Evolutionary conservation across 257 asterid species (phyloP), one percentile per base, ranked within the genome.

Genomic region (Perilla frutescens): DNA sequence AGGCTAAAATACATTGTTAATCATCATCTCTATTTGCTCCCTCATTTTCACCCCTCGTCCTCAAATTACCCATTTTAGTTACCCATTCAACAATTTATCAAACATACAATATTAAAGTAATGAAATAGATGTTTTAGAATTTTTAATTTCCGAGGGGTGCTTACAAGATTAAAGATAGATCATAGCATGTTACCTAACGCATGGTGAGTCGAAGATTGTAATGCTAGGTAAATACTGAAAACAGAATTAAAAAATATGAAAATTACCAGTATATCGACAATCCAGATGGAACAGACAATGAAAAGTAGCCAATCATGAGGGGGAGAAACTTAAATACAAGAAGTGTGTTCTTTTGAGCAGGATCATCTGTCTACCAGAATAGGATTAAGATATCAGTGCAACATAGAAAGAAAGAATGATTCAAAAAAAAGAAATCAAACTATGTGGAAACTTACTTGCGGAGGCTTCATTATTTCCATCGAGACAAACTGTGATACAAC

Each of bases 401-500:
- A 80, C 68, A 76, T 72, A 76, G 70, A 73, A 71, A 70, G 68
- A 26, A 45, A 49, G 31, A 65, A 72, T 26, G 2, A 61, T 39
- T 60, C 63, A 36, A 47, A 71, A 13, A 58, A 20, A 41, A 64
- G 57, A 73, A 5, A 66, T 43, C 49, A 61, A 78, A 66, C 66
- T 36, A 57, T 66, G 59, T 55, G 62, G 63, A 10, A 67, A 71
- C 91, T 63, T 87, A 95, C 99, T 84, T 92, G 98, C 62, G 99
- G 97, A 82, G 99, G 99, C 82, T 95, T 95, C 99, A 95, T 95
- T 79, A 95, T 80, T 80, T 95, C 99, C 99, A 90, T 95, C 3
- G 99, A 95, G 20, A 95, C 90, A 76, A 40, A 95, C 70, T 95
- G 99, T 11, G 99, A 95, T 66, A 79, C 74, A 81, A 95, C 90